Evolutionary conservation across 2,329 filamentous ascomycete genomes (phyloP).

Genomic region (Hymenoscyphus linearis): DNA sequence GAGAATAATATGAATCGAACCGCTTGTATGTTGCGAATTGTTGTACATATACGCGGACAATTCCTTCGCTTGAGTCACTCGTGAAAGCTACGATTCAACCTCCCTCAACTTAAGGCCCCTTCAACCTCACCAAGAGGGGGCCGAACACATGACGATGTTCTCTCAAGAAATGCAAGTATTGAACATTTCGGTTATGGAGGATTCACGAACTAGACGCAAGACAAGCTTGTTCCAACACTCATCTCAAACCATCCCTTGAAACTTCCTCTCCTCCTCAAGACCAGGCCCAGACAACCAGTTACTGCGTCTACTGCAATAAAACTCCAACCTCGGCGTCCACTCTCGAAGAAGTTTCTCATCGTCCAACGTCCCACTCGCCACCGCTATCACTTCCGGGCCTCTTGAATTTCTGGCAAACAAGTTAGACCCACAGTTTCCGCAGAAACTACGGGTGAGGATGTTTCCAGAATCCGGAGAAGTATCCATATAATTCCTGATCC

Average conservation of each 20-base stretch:
- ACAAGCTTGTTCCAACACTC: too few species aligned
- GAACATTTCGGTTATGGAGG: too few species aligned
- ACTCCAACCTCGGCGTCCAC: conserved; percentile 7
- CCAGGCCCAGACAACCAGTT: conserved; percentile 6
- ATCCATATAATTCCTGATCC: conserved; percentile 6
- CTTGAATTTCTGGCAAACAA: conserved; percentile 6
- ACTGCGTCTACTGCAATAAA: conserved; percentile 11
- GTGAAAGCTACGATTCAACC: too few species aligned
- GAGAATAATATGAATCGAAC: too few species aligned
- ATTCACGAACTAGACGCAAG: too few species aligned
- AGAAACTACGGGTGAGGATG: conserved; percentile 8
- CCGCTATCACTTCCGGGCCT: not conserved
- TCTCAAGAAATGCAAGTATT: too few species aligned
- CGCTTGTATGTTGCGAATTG: too few species aligned
- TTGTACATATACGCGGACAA: too few species aligned
- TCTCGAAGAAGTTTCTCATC: conserved; percentile 5
- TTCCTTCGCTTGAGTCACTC: too few species aligned
- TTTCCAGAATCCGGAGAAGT: not conserved
- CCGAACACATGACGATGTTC: too few species aligned
- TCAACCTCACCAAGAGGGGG: too few species aligned
- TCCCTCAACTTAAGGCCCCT: too few species aligned
- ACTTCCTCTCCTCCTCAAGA: conserved; percentile 4
- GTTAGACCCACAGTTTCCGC: conserved; percentile 9
- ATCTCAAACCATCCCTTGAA: conserved; percentile 3
- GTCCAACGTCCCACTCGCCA: conserved; percentile 7